Evolutionary conservation across 768 basidiomycete genomes (phyloP).

Genomic region (Macrocybe gigantea): DNA sequence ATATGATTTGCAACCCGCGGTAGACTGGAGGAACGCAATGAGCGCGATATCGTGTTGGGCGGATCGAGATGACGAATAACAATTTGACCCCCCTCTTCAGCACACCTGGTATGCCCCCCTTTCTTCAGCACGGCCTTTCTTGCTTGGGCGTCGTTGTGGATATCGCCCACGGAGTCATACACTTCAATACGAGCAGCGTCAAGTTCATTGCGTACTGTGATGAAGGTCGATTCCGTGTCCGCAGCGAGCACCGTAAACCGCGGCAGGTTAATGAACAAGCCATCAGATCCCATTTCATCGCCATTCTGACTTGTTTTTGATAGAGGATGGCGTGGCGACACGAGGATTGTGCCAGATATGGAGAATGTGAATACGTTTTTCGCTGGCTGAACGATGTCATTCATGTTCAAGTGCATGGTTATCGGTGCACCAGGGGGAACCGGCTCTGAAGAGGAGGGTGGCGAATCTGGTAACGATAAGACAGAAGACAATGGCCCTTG

Average conservation of each 20-base stretch:
- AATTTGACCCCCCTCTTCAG: conserved; percentile 56
- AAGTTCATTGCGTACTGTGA: conserved; percentile 55
- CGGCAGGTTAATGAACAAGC: conserved; percentile 56
- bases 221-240: conserved; percentile 54
- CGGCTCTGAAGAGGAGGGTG: conserved; percentile 24
- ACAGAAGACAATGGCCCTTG: conserved; percentile 39
- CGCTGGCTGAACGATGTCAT: conserved; percentile 60
- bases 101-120: conserved; percentile 53
- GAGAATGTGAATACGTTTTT: conserved; percentile 63
- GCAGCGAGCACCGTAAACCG: conserved; percentile 65
- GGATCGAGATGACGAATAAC: conserved; percentile 34
- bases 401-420: conserved; percentile 76
- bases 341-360: conserved; percentile 58
- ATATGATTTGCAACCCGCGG: conserved; percentile 28
- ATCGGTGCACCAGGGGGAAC: conserved; percentile 55
- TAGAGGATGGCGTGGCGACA: conserved; percentile 38
- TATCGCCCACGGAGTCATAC: conserved; percentile 50
- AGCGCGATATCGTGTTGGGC: conserved; percentile 16
- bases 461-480: conserved; percentile 35
- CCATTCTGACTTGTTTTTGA: conserved; percentile 22
- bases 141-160: conserved; percentile 50
- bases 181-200: conserved; percentile 50
- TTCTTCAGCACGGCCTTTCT: conserved; percentile 60
- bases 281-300: conserved; percentile 20
- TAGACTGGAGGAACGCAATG: conserved; percentile 16